A percentile compares a stretch with the other conserved stretches of the same genome.
phyloP scores from a whole-genome alignment of 768 basidiomycete genomes.

The Hericium erinaceus region DNA sequence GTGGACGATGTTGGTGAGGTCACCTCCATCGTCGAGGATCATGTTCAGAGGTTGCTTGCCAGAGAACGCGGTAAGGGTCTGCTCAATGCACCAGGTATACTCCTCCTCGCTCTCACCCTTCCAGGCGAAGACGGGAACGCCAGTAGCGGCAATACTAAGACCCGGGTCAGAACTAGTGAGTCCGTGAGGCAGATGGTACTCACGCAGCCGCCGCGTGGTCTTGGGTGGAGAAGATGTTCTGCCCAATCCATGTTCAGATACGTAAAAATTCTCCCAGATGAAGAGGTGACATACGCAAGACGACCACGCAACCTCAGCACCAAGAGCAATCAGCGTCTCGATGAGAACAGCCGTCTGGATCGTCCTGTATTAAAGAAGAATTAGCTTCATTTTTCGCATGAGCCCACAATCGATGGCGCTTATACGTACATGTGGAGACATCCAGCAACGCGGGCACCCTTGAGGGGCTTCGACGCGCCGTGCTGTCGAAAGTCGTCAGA shows the following conservation, averaged over 20 bases:
- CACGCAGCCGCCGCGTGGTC: conserved; percentile 98
- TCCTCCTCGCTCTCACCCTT: conserved; percentile 99
- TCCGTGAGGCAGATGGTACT: conserved; percentile 21
- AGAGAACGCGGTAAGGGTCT: conserved; percentile 84
- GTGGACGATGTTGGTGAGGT: conserved; percentile 90
- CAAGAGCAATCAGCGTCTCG: conserved; percentile 91
- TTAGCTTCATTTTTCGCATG: not conserved
- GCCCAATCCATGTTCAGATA: not conserved
- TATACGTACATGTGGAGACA: conserved; percentile 86
- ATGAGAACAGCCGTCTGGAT: conserved; percentile 98
- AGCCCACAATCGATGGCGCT: not conserved
- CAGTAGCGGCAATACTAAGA: conserved; percentile 87
- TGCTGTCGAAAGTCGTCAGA: conserved; percentile 40
- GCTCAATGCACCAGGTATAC: conserved; percentile 97
- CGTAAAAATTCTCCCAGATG: not conserved
- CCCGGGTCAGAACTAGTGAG: not conserved
- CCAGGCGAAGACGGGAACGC: conserved; percentile 98
- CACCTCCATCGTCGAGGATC: conserved; percentile 99
- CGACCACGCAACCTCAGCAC: conserved; percentile 98
- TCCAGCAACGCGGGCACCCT: conserved; percentile 92
- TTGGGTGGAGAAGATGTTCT: conserved; percentile 99
- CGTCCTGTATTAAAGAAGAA: conserved; percentile 52
- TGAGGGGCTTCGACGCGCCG: conserved; percentile 72
- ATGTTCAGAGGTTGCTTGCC: conserved; percentile 84
- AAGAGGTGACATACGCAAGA: conserved; percentile 63